Conservation (phyloP, 1,284 basidiomycete genomes). For the Ustilago hordei region DNA sequence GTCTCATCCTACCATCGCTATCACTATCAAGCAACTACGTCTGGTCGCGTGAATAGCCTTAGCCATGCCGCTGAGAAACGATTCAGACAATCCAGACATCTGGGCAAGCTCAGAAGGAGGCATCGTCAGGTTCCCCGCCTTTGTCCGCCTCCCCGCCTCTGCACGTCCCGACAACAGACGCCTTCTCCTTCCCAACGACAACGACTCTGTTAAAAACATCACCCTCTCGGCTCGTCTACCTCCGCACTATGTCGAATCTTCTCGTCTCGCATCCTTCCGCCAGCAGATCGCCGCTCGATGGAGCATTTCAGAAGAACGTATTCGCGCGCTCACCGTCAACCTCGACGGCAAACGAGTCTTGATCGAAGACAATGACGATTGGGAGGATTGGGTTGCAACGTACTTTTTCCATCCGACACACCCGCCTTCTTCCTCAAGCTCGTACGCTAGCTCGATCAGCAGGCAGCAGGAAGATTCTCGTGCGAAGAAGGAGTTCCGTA, state of each 20-base stretch:
- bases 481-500: background rate
- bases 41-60: background rate
- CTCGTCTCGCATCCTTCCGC: background rate
- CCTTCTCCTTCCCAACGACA: background rate
- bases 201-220: slow-evolving; percentile 17
- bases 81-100: background rate
- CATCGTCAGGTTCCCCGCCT: slow-evolving; percentile 22
- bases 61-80: slow-evolving; percentile 7
- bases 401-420: slow-evolving; percentile 9
- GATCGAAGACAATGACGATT: slow-evolving; percentile 22
- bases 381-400: slow-evolving; percentile 18
- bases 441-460: background rate
- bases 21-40: background rate
- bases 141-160: slow-evolving; percentile 23
- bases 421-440: background rate
- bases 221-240: background rate
- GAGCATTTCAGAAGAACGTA: slow-evolving; percentile 4
- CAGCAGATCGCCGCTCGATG: slow-evolving; percentile 19
- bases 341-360: slow-evolving; percentile 2
- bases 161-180: slow-evolving; percentile 8
- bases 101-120: background rate
- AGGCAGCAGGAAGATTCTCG: background rate
- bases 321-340: slow-evolving; percentile 17
- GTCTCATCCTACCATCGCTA: slow-evolving; percentile 10
- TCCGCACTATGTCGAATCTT: background rate